Evolutionary conservation across 2,329 filamentous ascomycete genomes (phyloP).

Genomic region (Cucurbitaria berberidis): DNA sequence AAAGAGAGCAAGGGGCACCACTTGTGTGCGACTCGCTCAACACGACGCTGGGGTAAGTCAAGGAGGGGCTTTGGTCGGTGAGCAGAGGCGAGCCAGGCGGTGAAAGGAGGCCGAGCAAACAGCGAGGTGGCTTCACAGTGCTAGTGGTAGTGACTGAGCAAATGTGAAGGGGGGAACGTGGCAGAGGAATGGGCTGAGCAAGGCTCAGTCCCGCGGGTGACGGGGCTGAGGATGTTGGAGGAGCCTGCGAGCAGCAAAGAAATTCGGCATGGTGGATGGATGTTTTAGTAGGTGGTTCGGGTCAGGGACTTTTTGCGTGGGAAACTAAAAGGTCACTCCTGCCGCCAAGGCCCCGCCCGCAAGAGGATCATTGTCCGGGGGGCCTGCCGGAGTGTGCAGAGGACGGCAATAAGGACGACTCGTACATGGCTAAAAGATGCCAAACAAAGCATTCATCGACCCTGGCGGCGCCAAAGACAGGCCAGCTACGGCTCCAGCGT

Average conservation of each 20-base stretch:
- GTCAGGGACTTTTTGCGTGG: constrained; percentile 41
- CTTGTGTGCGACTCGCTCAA: constrained; percentile 20
- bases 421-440: not conserved
- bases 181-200: constrained; percentile 26
- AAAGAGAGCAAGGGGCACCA: constrained; percentile 7
- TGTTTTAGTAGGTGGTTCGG: constrained; percentile 43
- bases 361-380: constrained; percentile 20
- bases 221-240: constrained; percentile 56
- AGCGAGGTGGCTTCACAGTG: constrained; percentile 22
- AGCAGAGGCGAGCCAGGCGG: constrained; percentile 29
- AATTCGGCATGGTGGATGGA: constrained; percentile 48
- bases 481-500: not conserved
- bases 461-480: constrained; percentile 3
- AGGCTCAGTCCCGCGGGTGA: constrained; percentile 58
- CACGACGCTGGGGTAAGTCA: constrained; percentile 7
- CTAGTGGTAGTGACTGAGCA: constrained; percentile 11
- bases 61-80: constrained; percentile 20
- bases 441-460: not conserved
- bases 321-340: constrained; percentile 26
- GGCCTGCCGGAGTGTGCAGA: constrained; percentile 8
- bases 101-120: constrained; percentile 37
- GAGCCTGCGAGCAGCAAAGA: constrained; percentile 51
- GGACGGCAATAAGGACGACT: constrained; percentile 4
- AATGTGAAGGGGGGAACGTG: constrained; percentile 3
- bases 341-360: constrained; percentile 25